A percentile compares a stretch with the other conserved stretches of the same genome.
Evolutionary conservation across 1,284 basidiomycete species (phyloP).

Genomic region (Neonothopanus nambi): DNA sequence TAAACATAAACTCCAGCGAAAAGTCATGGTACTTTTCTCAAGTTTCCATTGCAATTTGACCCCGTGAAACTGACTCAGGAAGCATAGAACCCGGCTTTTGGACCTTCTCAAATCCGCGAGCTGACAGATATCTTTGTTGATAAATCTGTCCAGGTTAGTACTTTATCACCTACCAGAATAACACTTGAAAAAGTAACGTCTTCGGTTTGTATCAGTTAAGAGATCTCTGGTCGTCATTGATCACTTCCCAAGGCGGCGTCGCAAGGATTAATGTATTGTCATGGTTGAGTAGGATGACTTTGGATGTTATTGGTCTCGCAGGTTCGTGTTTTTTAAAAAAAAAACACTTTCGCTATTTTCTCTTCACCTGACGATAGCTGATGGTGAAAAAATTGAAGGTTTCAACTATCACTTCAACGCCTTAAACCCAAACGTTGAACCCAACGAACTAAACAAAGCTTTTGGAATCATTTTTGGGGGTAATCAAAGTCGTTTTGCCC

Average conservation of each 20-base stretch:
- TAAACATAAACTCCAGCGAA: slow-evolving; percentile 14
- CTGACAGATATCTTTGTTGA: slow-evolving; percentile 16
- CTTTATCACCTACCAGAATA: no score
- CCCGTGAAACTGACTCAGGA: not conserved
- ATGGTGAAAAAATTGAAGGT: slow-evolving; percentile 39
- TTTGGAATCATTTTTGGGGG: slow-evolving; percentile 44
- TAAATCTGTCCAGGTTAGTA: slow-evolving; percentile 14
- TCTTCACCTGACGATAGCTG: slow-evolving; percentile 21
- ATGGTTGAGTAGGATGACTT: slow-evolving; percentile 57
- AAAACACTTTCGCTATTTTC: not conserved
- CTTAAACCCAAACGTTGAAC: slow-evolving; percentile 32
- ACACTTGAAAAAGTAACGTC: no score
- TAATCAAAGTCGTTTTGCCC: slow-evolving; percentile 31
- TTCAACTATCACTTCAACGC: slow-evolving; percentile 71
- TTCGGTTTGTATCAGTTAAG: no score
- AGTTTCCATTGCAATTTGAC: not conserved
- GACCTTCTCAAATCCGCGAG: slow-evolving; percentile 13
- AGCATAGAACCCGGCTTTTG: slow-evolving; percentile 18
- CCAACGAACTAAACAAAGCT: slow-evolving; percentile 50
- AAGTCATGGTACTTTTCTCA: slow-evolving; percentile 11
- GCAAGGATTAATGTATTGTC: slow-evolving; percentile 48
- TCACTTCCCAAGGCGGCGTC: slow-evolving; percentile 27
- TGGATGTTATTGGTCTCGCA: slow-evolving; percentile 71
- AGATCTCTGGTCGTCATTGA: slow-evolving; percentile 41
- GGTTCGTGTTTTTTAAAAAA: slow-evolving; percentile 43